Conservation (phyloP, 768 basidiomycete species). For the Trametes maxima region DNA sequence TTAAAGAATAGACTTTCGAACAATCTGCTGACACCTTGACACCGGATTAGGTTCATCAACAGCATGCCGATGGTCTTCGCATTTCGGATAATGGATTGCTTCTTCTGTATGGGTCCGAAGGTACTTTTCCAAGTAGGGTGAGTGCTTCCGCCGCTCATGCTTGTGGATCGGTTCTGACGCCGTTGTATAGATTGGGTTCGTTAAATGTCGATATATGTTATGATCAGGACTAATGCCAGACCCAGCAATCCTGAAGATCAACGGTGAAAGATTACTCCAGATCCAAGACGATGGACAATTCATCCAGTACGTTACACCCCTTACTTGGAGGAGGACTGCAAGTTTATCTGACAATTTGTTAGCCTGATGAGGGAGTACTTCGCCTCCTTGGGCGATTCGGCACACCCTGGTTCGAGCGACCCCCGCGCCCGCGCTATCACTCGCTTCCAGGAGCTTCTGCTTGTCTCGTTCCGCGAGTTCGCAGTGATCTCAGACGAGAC, state of each 20-base stretch:
- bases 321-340: not conserved
- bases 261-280: constrained; percentile 87
- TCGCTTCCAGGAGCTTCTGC: constrained; percentile 93
- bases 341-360: not conserved
- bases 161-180: constrained; percentile 1
- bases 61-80: constrained; percentile 98
- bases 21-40: constrained; percentile 12
- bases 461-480: constrained; percentile 98
- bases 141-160: constrained; percentile 33
- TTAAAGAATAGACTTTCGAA: constrained; percentile 21
- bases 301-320: constrained; percentile 65
- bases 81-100: constrained; percentile 96
- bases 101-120: constrained; percentile 98
- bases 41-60: constrained; percentile 69
- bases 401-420: constrained; percentile 87
- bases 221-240: constrained; percentile 5
- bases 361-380: constrained; percentile 98
- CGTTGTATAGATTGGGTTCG: constrained; percentile 54
- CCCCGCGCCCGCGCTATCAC: constrained; percentile 92
- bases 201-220: constrained; percentile 28
- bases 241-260: constrained; percentile 94
- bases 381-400: constrained; percentile 88
- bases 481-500: constrained; percentile 95
- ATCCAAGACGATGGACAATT: constrained; percentile 98
- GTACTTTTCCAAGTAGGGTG: constrained; percentile 99